Evolutionary conservation across 306 rosid genomes (phyloP), one percentile per base, ranked within the genome.

Genomic region (Lathyrus sativus): DNA sequence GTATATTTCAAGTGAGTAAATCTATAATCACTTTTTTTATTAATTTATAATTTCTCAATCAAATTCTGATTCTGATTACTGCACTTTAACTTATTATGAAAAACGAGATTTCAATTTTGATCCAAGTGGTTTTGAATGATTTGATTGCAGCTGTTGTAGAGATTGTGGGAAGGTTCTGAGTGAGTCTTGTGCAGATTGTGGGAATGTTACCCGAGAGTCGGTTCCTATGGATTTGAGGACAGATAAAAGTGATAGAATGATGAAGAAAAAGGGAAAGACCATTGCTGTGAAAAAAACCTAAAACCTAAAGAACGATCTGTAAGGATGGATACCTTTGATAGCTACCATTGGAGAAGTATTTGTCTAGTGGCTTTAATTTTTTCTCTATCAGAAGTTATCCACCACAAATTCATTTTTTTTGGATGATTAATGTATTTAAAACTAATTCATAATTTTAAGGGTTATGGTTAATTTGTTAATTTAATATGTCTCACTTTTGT

Each of bases 151-250:
- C 3, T 48, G 65, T 41, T 78, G 81, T 38, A 11, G 0, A 1
- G 1, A 2, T 0, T 78, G 81, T 59, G 81, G 81, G 3, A 78
- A 65, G 60, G 8, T 78, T 66, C 62, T 78, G 31, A 18, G 28
- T n/a, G 28, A 22, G 39, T 6, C 39, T 29, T 78, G 81, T 46
- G 8, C 3, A 1, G 1, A 2, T 0, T 65, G 81, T 59, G 81
- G 81, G 6, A 78, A 58, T 28, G 8, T 78, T 66, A 45, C 72
- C 41, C 13, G 18, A 7, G 28, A 22, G 10, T 56, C 57, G 24
- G 3, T 10, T 19, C 57, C 62, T 28, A 3, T 9, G 13, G 28
- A 2, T 13, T 22, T 11, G 8, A 41, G 2, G 26, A 54, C 2
- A 17, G 24, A n/a, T 6, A 11, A 29, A 42, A 49, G 41, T 66